Evolutionary conservation across 495 filamentous ascomycete genomes (phyloP).

Genomic region (Xylaria flabelliformis): DNA sequence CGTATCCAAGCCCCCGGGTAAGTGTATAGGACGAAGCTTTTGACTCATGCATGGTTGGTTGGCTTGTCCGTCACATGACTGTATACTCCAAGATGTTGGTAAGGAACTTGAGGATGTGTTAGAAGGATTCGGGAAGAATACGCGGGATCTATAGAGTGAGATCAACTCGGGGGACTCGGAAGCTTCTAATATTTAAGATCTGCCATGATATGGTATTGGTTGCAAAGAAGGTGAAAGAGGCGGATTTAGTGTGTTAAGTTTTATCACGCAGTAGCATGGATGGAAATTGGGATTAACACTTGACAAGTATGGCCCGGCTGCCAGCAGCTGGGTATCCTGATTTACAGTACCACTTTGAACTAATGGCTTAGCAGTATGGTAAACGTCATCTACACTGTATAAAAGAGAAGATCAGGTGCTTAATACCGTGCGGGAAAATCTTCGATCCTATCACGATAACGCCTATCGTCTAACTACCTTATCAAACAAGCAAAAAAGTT

Average conservation of each 20-base stretch:
- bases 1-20: conserved; percentile 22
- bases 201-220: background rate
- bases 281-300: background rate
- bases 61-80: conserved; percentile 17
- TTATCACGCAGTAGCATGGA: background rate
- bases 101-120: background rate
- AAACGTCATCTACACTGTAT: background rate
- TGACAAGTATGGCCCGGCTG: background rate
- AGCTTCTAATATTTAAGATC: background rate
- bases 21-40: conserved; percentile 6
- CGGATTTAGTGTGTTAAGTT: background rate
- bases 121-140: background rate
- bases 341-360: background rate
- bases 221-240: background rate
- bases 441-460: conserved; percentile 25
- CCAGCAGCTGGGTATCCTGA: background rate
- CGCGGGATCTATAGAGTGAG: background rate
- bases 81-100: background rate
- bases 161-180: background rate
- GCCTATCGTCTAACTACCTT: conserved; percentile 9
- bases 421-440: conserved; percentile 25
- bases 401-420: background rate
- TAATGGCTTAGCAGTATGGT: background rate
- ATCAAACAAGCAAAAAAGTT: conserved; percentile 30
- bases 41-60: conserved; percentile 26